Evolutionary conservation across 1,284 basidiomycete species (phyloP).

Genomic region (Cerioporus squamosus): DNA sequence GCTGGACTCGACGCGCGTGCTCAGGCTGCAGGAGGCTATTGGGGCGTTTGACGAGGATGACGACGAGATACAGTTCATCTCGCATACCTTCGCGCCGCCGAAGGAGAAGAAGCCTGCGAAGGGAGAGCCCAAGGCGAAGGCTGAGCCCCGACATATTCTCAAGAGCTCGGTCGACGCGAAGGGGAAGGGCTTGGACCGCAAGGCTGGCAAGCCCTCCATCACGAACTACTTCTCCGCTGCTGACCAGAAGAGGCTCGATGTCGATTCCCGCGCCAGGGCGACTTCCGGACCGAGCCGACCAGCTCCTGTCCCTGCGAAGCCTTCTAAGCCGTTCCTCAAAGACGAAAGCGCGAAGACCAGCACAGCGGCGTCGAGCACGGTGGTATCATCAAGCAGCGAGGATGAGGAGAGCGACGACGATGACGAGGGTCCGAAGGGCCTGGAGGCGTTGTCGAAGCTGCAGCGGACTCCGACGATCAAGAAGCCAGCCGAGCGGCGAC

Average conservation of each 20-base stretch:
- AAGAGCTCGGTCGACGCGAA: slow-evolving; percentile 13
- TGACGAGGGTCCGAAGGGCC: slow-evolving; percentile 61
- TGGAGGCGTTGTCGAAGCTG: slow-evolving; percentile 66
- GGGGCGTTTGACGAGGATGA: slow-evolving; percentile 64
- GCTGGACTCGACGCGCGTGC: slow-evolving; percentile 60
- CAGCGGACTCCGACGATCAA: slow-evolving; percentile 65
- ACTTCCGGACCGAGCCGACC: slow-evolving; percentile 3
- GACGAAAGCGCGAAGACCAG: slow-evolving; percentile 14
- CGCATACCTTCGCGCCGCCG: slow-evolving; percentile 23
- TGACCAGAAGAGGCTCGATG: slow-evolving; percentile 38
- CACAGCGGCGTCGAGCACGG: slow-evolving; percentile 9
- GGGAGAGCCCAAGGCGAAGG: slow-evolving; percentile 13
- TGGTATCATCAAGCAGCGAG: slow-evolving; percentile 39
- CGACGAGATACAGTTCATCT: slow-evolving; percentile 44
- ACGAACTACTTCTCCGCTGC: slow-evolving; percentile 39
- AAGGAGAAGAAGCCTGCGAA: slow-evolving; percentile 6
- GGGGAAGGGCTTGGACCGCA: slow-evolving; percentile 4
- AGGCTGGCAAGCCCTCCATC: slow-evolving; percentile 24
- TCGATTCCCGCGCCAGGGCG: slow-evolving; percentile 6
- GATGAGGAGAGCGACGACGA: slow-evolving; percentile 54
- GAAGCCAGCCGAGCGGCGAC: slow-evolving; percentile 63
- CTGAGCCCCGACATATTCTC: slow-evolving; percentile 11
- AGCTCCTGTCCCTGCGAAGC: slow-evolving; percentile 1
- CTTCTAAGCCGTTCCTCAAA: slow-evolving; percentile 8
- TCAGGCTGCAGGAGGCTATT: slow-evolving; percentile 62